Evolutionary conservation across 805 yeast genomes (phyloP), one percentile per base, ranked within the genome.

Genomic region (Isabelozyma pseudorhagii): DNA sequence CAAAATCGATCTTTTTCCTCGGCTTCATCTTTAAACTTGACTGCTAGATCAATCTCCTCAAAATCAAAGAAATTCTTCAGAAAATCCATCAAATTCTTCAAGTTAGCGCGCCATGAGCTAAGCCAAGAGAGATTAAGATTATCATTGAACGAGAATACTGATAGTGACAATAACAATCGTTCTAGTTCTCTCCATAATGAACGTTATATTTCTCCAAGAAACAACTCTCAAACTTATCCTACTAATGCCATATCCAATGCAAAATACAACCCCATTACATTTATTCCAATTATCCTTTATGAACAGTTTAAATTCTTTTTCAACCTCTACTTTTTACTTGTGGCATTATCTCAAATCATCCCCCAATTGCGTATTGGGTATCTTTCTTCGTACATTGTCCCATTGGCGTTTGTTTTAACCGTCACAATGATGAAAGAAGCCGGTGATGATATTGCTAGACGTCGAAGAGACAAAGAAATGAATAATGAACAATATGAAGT

Each of bases 361-460:
- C 97, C 98, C 1, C 89, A 84, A 7, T 76, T 94, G 47, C 77
- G 97, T 57, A 94, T 94, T 36, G 99, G 99, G 10, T 94, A 93
- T 62, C 73, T 94, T 38, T 87, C 96, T 1, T 88, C 97, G 2
- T 94, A 94, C 64, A 79, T 96, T 17, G 97, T 92, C 8, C 99
- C 99, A 0, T 77, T 94, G 49, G 97, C 89, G 1, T 94, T 94
- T 74, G 99, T 94, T 13, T 72, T 94, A 40, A 74, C 87, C 0
- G 96, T 94, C 5, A 96, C 99, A 1, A 92, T 96, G 96, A 73
- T 85, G 57, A 94, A 94, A 66, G 99, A 94, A 65, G 98, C 97
- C 0, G 77, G 88, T 57, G 99, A 94, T 69, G 99, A 94, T 68
- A 79, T 93, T 8, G 87, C 86, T 50, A 83, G 99, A 63, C 79